Conservation (phyloP, 768 basidiomycete genomes). For the Leccinum subtestaceum region DNA sequence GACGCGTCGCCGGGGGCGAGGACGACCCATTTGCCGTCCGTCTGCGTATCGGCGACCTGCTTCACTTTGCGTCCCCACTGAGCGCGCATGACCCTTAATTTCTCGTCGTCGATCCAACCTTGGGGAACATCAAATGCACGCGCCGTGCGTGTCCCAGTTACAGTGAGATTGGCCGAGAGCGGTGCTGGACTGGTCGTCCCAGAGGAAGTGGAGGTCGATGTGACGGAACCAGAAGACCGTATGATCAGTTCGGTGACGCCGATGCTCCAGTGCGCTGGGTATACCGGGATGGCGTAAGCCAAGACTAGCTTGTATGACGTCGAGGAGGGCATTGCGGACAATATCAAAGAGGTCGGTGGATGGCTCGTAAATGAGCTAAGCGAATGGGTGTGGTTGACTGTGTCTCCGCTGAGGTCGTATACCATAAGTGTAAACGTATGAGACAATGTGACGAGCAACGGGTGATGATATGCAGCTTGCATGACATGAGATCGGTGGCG, state of each 20-base stretch:
- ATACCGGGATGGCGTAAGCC: constrained; percentile 74
- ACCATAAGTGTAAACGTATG: constrained; percentile 63
- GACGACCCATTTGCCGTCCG: constrained; percentile 85
- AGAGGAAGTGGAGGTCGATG: constrained; percentile 7
- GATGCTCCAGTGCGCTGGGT: constrained; percentile 77
- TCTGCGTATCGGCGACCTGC: constrained; percentile 69
- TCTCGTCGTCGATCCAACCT: constrained; percentile 68
- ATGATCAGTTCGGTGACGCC: constrained; percentile 78
- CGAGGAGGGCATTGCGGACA: constrained; percentile 56
- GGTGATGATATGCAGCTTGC: constrained; percentile 75
- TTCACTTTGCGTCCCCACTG: constrained; percentile 78
- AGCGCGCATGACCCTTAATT: constrained; percentile 60
- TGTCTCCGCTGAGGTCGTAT: constrained; percentile 62
- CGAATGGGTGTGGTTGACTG: constrained; percentile 57
- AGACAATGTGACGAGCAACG: constrained; percentile 71
- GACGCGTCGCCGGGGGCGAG: constrained; percentile 58
- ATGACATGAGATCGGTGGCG: constrained; percentile 48
- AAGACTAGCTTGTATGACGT: constrained; percentile 69
- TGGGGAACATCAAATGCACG: constrained; percentile 69
- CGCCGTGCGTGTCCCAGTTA: constrained; percentile 58
- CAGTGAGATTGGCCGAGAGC: constrained; percentile 39
- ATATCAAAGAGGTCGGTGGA: constrained; percentile 76
- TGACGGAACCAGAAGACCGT: constrained; percentile 29
- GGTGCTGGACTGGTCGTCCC: constrained; percentile 8
- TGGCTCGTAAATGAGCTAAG: constrained; percentile 75